Percentiles rank a stretch among this genome's conserved stretches.
Conservation (phyloP, 106 monocot genomes). For the Narthecium ossifragum region DNA sequence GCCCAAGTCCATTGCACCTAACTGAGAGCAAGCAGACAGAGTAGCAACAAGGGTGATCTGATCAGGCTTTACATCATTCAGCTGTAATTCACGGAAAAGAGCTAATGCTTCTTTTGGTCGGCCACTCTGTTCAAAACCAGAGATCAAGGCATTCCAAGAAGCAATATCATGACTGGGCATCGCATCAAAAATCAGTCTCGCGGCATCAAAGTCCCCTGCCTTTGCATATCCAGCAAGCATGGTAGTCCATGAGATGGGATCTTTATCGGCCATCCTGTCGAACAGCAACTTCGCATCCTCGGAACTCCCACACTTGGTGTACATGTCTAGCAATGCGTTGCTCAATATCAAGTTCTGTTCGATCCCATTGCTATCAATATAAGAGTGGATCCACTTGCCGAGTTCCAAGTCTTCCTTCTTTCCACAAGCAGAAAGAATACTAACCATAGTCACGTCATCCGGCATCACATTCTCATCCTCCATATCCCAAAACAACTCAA, state of each 20-base stretch:
- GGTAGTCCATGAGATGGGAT: slow-evolving; percentile 48
- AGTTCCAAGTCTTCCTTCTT: slow-evolving; percentile 34
- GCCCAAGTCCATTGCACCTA: slow-evolving; percentile 33
- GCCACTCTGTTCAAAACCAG: slow-evolving; percentile 39
- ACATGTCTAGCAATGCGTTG: slow-evolving; percentile 56
- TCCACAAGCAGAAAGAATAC: slow-evolving; percentile 38
- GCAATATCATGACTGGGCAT: slow-evolving; percentile 30
- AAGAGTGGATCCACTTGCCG: slow-evolving; percentile 37
- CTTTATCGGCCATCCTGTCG: slow-evolving; percentile 31
- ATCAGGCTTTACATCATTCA: slow-evolving; percentile 15
- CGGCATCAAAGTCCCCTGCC: slow-evolving; percentile 26
- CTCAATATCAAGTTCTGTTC: slow-evolving; percentile 21
- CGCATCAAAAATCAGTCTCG: slow-evolving; percentile 20
- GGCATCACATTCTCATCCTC: slow-evolving; percentile 13
- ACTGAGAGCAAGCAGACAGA: slow-evolving; percentile 39
- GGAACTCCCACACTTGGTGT: slow-evolving; percentile 37
- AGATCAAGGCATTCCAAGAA: slow-evolving; percentile 52
- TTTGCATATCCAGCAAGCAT: slow-evolving; percentile 42
- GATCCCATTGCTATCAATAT: slow-evolving; percentile 9
- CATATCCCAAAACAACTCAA: slow-evolving; percentile 40
- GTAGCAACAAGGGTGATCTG: slow-evolving; percentile 23
- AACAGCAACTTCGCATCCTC: slow-evolving; percentile 33
- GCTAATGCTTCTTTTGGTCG: slow-evolving; percentile 40
- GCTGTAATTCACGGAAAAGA: slow-evolving; percentile 27
- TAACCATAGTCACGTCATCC: slow-evolving; percentile 38